Percentiles rank a stretch among this genome's conserved stretches.
Conservation (phyloP, 2,329 filamentous ascomycete species). For the Hyphodiscus sp. region DNA sequence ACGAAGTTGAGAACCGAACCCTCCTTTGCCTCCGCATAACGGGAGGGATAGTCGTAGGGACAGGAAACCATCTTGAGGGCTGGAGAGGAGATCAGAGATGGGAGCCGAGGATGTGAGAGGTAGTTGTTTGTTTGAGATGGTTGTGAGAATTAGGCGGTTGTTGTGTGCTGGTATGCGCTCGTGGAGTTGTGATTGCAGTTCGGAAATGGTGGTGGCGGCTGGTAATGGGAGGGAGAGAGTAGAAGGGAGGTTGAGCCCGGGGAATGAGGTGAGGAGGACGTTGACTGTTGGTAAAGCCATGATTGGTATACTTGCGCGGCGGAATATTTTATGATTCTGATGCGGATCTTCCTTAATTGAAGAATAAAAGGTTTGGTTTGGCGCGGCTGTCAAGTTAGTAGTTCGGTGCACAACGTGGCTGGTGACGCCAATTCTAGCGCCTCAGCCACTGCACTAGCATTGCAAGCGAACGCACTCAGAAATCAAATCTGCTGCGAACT, state of each 20-base stretch:
- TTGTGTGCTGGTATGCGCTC: conserved; percentile 52
- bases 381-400: no score
- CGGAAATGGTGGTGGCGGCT: conserved; percentile 55
- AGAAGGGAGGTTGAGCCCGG: conserved; percentile 74
- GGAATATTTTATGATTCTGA: neutral
- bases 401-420: neutral
- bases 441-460: neutral
- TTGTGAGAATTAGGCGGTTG: conserved; percentile 70
- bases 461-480: neutral
- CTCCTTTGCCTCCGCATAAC: conserved; percentile 89
- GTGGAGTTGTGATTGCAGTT: conserved; percentile 59
- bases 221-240: conserved; percentile 73
- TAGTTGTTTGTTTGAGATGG: conserved; percentile 69
- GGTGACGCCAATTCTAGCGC: neutral
- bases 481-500: conserved; percentile 7
- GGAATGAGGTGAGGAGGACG: conserved; percentile 77
- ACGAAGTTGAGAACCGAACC: conserved; percentile 93
- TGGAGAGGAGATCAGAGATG: conserved; percentile 56
- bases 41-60: conserved; percentile 74
- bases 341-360: neutral
- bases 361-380: neutral
- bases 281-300: conserved; percentile 63
- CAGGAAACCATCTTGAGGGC: conserved; percentile 59
- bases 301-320: neutral
- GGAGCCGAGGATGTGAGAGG: conserved; percentile 43